A percentile compares a stretch with the other conserved stretches of the same genome.
These are phyloP conservation scores for Rhodofomes roseus DNA, from an alignment of 1,284 basidiomycete genomes.

Conservation along the genomic window DNA sequence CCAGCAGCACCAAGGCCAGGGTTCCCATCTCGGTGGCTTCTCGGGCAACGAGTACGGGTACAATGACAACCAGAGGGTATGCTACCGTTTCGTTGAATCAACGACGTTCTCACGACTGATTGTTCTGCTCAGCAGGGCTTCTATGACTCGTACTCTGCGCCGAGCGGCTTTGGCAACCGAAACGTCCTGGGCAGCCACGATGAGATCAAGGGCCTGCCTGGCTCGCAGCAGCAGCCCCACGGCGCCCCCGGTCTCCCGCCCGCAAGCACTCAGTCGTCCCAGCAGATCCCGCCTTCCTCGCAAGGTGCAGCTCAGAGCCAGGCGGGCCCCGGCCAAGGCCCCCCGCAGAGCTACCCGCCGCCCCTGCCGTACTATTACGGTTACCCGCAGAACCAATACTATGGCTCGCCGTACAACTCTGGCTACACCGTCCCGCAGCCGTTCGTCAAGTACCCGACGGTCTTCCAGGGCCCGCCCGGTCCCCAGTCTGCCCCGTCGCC, in stretches of 20 bases:
- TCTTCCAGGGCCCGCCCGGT: slow-evolving; percentile 67
- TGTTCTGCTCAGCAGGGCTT: slow-evolving; percentile 45
- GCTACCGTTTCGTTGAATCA: slow-evolving; percentile 15
- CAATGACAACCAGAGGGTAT: slow-evolving; percentile 58
- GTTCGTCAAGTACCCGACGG: slow-evolving; percentile 70
- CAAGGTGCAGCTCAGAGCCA: slow-evolving; percentile 48
- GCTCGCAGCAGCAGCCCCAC: slow-evolving; percentile 51
- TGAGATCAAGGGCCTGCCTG: slow-evolving; percentile 64
- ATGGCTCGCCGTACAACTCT: slow-evolving; percentile 66
- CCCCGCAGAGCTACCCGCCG: slow-evolving; percentile 58
- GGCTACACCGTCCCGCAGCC: slow-evolving; percentile 66
- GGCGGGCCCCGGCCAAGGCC: slow-evolving; percentile 52
- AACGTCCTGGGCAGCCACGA: slow-evolving; percentile 60
- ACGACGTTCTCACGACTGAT: not conserved
- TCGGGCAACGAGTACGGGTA: slow-evolving; percentile 63
- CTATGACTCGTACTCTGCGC: slow-evolving; percentile 64
- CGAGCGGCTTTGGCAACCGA: slow-evolving; percentile 55
- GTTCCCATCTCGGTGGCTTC: slow-evolving; percentile 57
- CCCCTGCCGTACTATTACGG: slow-evolving; percentile 60
- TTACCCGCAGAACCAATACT: slow-evolving; percentile 74
- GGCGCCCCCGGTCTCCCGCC: slow-evolving; percentile 48
- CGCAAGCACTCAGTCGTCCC: slow-evolving; percentile 46
- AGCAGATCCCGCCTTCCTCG: slow-evolving; percentile 46
- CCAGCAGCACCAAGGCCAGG: slow-evolving; percentile 46
- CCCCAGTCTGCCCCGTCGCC: slow-evolving; percentile 61